Evolutionary conservation across 2,329 filamentous ascomycete genomes (phyloP), one percentile per base, ranked within the genome.

Genomic region (Fusarium newnesense): DNA sequence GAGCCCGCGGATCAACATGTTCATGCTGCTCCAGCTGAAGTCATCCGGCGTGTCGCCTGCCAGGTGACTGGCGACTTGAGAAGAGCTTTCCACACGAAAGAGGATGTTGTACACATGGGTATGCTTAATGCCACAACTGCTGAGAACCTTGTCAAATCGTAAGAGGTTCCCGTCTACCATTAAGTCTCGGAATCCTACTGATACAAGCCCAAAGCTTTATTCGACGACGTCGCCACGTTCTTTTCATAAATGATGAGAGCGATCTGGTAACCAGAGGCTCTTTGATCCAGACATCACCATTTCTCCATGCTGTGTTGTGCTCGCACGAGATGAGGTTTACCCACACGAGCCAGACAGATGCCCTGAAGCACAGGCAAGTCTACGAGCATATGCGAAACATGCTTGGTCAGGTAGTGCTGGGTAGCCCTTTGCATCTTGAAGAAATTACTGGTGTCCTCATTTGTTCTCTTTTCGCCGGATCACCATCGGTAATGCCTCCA

Each of bases 401-500:
- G 32, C 77, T 84, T 9, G 83, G 83, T 4, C 81, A 84, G 62
- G 80, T 82, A 24, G 75, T 84, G 26, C 73, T 84, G 5, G 79
- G 80, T 18, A 84, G 81, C 37, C 83, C 82, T 9, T 59, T 84
- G n/a, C 80, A 80, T 26, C 72, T 84, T 21, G 82, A 84, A 56
- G 83, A 84, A 61, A 80, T 84, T 28, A 83, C 81, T 39, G 83
- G 81, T 5, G 75, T 84, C 54, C 76, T 84, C 21, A 79, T 84
- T 43, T 83, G 83, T 77, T 81, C 81, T 47, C 60, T 77, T 6
- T 76, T 76, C 57, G 63, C 72, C 2, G 61, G 71, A 24, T 71
- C 72, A 5, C 73, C 73, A 28, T 69, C 75, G 16, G 75, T 77
- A 60, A 67, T 60, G 30, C 12, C 32, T 15, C 26, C 26, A 21